phyloP scores from a whole-genome alignment of 495 filamentous ascomycete species.

The Diplogelasinospora grovesii region DNA sequence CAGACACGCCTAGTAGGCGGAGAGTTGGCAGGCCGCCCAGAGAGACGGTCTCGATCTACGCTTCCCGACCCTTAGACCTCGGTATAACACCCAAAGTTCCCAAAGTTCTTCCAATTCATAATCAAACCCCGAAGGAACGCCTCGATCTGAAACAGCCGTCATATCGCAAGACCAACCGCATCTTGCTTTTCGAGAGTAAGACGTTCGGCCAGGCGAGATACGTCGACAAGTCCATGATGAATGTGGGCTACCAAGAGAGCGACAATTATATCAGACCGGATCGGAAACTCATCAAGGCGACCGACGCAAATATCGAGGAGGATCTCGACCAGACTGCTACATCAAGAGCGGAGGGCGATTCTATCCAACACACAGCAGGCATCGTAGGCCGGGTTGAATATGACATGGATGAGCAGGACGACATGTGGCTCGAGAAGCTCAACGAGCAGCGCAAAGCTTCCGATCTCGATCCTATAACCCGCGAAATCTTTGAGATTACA shows the following conservation, averaged over 20 bases:
- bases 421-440: conserved; percentile 83
- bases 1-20: conserved; percentile 39
- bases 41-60: conserved; percentile 42
- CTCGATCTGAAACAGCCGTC: conserved; percentile 54
- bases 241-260: conserved; percentile 89
- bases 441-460: conserved; percentile 68
- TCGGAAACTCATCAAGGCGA: conserved; percentile 65
- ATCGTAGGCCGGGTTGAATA: conserved; percentile 82
- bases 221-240: conserved; percentile 89
- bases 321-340: conserved; percentile 63
- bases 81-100: conserved; percentile 35
- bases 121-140: conserved; percentile 50
- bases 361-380: conserved; percentile 28
- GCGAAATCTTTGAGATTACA: conserved; percentile 91
- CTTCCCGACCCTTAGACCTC: conserved; percentile 35
- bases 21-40: conserved; percentile 40
- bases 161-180: conserved; percentile 50
- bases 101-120: conserved; percentile 46
- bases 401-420: conserved; percentile 99
- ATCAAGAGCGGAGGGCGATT: conserved; percentile 55
- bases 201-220: conserved; percentile 48
- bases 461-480: conserved; percentile 73
- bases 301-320: conserved; percentile 73
- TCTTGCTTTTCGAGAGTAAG: conserved; percentile 50
- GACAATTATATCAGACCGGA: conserved; percentile 78